Evolutionary conservation across 2,329 filamentous ascomycete species (phyloP), one percentile per base, ranked within the genome.

Genomic region (Xylariales sp.): DNA sequence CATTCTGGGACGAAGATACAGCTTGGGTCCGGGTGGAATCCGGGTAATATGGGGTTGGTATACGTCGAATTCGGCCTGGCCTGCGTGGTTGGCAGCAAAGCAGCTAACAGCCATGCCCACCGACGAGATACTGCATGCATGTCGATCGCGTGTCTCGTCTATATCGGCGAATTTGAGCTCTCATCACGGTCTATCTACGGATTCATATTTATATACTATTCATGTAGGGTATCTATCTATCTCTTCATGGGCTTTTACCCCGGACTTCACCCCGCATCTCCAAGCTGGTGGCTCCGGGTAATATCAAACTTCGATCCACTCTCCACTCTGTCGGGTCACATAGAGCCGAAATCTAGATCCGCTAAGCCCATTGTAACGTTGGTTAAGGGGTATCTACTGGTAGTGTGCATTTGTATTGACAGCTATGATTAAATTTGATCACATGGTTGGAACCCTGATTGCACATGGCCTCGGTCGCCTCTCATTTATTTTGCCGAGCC

Each of bases 1-100:
- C 73, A 76, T 34, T 80, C 74, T 3, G 75, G 71, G 5, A 84
- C 80, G 48, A 80, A 78, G 28, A 81, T 78, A 64, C 82, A 83
- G 52, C 79, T 81, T 1, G 83, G 83, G 67, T 84, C 82, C 0
- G 83, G 80, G 58, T 83, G 78, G 60, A 81, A 85, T 12, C 83
- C 83, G 3, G 83, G 80, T 2, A 85, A 70, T 32, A 84, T 80
- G 1, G 83, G 83, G 70, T 85, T 85, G 43, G 73, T 71, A 41
- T 74, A 78, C 1, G 76, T 77, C 14, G 75, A 77, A 58, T 78
- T 77, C 34, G 56, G 12, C 39, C 16, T 62, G 23, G 56, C 71
- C 2, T 65, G 14, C 14, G 28, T n/a, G 2, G 54, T 16, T 14
- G 65, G 57, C 52, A 59, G 43, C 23, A 74, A 34, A 16, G 32